Evolutionary conservation across 78 protist species (phyloP).

Genomic region (Neovahlkampfia damariscottae): DNA sequence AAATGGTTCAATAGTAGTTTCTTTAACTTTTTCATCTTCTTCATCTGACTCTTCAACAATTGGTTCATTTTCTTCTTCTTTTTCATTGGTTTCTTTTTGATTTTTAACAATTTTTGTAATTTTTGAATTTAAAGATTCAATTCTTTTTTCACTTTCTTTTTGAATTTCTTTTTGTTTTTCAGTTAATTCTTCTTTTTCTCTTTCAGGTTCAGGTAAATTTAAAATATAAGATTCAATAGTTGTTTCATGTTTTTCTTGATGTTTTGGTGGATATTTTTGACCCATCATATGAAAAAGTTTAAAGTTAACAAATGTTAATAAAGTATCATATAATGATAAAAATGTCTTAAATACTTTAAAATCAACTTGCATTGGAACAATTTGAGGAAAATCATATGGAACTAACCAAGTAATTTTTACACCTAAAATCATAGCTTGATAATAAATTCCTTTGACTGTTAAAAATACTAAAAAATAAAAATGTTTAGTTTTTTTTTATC

Average conservation of each 20-base stretch:
- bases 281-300: slow-evolving; percentile 38
- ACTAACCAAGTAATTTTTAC: slow-evolving; percentile 76
- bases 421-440: slow-evolving; percentile 75
- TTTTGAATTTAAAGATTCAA: not conserved
- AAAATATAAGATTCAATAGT: not conserved
- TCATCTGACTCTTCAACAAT: not conserved
- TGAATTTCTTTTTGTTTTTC: not conserved
- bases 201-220: not conserved
- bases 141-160: slow-evolving; percentile 18
- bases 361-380: slow-evolving; percentile 44
- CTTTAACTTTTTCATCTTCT: not conserved
- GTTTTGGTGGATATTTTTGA: slow-evolving; percentile 64
- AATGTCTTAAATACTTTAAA: slow-evolving; percentile 73
- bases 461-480: slow-evolving; percentile 68
- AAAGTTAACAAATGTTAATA: slow-evolving; percentile 70
- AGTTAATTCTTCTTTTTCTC: slow-evolving; percentile 5
- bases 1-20: not conserved
- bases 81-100: not conserved
- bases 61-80: not conserved
- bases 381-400: slow-evolving; percentile 68
- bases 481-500: too few species aligned
- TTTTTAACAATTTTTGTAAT: not conserved
- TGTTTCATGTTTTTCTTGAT: not conserved
- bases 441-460: slow-evolving; percentile 90
- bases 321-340: slow-evolving; percentile 65